Evolutionary conservation across 1,284 basidiomycete species (phyloP).

Genomic region (Ustilago esculenta): DNA sequence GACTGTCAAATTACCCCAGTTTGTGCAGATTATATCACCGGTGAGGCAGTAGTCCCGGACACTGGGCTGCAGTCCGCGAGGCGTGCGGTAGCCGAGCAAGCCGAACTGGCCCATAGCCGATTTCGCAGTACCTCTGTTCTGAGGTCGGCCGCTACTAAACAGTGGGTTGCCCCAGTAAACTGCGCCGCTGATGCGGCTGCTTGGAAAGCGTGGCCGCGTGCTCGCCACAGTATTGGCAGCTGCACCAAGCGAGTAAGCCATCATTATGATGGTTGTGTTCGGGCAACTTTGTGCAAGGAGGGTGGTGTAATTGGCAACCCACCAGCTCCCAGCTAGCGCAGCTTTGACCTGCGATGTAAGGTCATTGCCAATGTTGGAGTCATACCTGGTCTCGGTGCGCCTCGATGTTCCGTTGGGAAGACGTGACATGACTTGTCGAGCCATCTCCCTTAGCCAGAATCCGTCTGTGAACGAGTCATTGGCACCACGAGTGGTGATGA

Average conservation of each 20-base stretch:
- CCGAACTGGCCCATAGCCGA: constrained; percentile 16
- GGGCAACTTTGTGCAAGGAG: constrained; percentile 26
- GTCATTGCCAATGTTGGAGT: constrained; percentile 27
- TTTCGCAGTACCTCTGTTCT: constrained; percentile 17
- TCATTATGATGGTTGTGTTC: constrained; percentile 34
- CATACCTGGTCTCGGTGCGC: constrained; percentile 23
- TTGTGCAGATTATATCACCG: constrained; percentile 16
- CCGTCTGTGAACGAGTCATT: constrained; percentile 25
- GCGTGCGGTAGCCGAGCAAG: constrained; percentile 21
- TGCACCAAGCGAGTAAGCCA: constrained; percentile 31
- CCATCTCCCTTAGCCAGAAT: constrained; percentile 33
- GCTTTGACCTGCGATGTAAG: constrained; percentile 18
- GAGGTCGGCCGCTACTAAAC: constrained; percentile 9
- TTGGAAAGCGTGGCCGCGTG: constrained; percentile 22
- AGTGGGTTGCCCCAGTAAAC: constrained; percentile 22
- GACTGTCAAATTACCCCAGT: constrained; percentile 4
- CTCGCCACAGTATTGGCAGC: constrained; percentile 18
- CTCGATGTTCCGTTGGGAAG: constrained; percentile 14
- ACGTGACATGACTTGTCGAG: constrained; percentile 25
- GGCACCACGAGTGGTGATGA: constrained; percentile 32
- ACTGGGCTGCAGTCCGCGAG: constrained; percentile 16
- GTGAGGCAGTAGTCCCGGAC: constrained; percentile 21
- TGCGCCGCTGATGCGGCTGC: constrained; percentile 4
- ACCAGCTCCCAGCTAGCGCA: constrained; percentile 18
- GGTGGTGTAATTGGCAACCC: constrained; percentile 27